Percentiles rank a stretch among this genome's conserved stretches.
Evolutionary conservation across 2,329 filamentous ascomycete species (phyloP).

Genomic region (Lachnellula subtilissima): DNA sequence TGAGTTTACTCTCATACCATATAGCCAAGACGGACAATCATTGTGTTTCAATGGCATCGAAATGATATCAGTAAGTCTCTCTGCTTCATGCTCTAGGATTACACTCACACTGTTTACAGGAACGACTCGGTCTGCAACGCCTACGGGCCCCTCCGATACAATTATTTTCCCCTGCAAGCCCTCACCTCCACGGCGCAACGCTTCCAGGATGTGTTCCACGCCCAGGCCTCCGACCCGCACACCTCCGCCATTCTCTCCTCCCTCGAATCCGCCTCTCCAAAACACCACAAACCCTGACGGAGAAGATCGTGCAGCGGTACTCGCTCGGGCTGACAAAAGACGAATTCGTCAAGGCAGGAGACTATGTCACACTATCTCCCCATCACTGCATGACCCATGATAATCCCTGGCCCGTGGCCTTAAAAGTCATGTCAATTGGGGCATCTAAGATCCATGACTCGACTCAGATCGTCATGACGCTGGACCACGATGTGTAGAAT

Average conservation of each 20-base stretch:
- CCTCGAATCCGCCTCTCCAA: constrained; percentile 35
- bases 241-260: constrained; percentile 51
- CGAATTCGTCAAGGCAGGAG: constrained; percentile 72
- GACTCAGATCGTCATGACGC: constrained; percentile 72
- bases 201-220: constrained; percentile 55
- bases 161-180: constrained; percentile 21
- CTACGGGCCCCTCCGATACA: constrained; percentile 24
- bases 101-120: constrained; percentile 5
- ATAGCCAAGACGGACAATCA: not conserved
- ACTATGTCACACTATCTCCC: constrained; percentile 75
- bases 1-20: not conserved
- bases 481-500: constrained; percentile 90
- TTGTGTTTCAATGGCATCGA: constrained; percentile 21
- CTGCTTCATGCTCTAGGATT: not conserved
- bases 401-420: constrained; percentile 70
- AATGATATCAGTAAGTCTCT: constrained; percentile 23
- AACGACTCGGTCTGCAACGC: constrained; percentile 27
- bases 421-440: constrained; percentile 78
- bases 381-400: constrained; percentile 82
- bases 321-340: constrained; percentile 68
- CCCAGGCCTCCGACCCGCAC: constrained; percentile 53
- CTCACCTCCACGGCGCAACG: constrained; percentile 28
- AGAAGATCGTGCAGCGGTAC: constrained; percentile 87
- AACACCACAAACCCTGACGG: constrained; percentile 71
- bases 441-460: constrained; percentile 68